Evolutionary conservation across 2,329 filamentous ascomycete genomes (phyloP).

Genomic region (Calonectria multiphialidica): DNA sequence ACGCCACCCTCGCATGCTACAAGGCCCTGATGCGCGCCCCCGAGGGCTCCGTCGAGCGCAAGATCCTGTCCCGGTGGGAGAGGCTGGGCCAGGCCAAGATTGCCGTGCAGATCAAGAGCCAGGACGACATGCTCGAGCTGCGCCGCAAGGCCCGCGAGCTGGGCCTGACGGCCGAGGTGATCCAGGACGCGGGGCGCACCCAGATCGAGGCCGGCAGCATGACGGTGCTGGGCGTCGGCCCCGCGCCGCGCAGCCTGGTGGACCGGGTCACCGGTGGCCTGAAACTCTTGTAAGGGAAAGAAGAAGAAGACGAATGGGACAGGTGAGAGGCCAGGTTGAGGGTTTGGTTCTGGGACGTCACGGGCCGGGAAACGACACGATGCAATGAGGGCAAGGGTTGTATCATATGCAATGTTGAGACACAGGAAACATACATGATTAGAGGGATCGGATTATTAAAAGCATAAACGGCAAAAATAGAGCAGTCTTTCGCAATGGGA

Average conservation of each 20-base stretch:
- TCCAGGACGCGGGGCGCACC: slow-evolving; percentile 95
- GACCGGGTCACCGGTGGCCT: slow-evolving; percentile 87
- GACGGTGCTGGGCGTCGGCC: slow-evolving; percentile 88
- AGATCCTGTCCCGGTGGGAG: slow-evolving; percentile 87
- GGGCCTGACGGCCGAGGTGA: slow-evolving; percentile 88
- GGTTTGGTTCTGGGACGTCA: background rate
- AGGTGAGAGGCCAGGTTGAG: background rate
- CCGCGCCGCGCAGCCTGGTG: slow-evolving; percentile 86
- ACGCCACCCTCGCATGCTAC: slow-evolving; percentile 98
- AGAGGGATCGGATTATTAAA: slow-evolving; percentile 10
- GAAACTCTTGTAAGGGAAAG: slow-evolving; percentile 76
- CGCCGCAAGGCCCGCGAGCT: slow-evolving; percentile 85
- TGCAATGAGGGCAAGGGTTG: slow-evolving; percentile 3
- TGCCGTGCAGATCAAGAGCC: slow-evolving; percentile 87
- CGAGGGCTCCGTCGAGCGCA: slow-evolving; percentile 65
- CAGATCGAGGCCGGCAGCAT: slow-evolving; percentile 95
- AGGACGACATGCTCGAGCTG: slow-evolving; percentile 82
- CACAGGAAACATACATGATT: slow-evolving; percentile 20
- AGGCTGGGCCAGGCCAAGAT: slow-evolving; percentile 90
- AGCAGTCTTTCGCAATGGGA: slow-evolving; percentile 16
- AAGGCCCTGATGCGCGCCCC: slow-evolving; percentile 78
- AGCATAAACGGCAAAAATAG: slow-evolving; percentile 23
- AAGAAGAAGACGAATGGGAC: background rate
- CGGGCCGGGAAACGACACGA: background rate
- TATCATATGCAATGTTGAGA: slow-evolving; percentile 13